A percentile compares a stretch with the other conserved stretches of the same genome.
These are phyloP conservation scores for Plenodomus tracheiphilus DNA, from an alignment of 2,329 filamentous ascomycete genomes.

Conservation along the genomic window DNA sequence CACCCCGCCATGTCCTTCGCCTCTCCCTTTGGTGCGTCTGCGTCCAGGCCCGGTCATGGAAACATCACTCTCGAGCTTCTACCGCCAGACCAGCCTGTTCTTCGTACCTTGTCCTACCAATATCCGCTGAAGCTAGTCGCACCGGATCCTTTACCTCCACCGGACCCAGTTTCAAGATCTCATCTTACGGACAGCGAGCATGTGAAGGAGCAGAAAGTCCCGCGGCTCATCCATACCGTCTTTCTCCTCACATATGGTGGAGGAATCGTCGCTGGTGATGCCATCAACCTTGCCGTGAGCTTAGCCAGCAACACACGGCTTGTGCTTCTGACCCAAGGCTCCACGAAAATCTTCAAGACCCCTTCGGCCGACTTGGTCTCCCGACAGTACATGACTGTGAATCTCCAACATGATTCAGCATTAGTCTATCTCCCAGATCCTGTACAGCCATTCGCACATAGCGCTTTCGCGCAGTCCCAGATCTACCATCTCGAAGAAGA, in stretches of 20 bases:
- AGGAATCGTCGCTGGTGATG: constrained; percentile 85
- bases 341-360: constrained; percentile 95
- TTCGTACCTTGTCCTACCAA: constrained; percentile 80
- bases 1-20: constrained; percentile 35
- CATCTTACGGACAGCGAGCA: background rate
- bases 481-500: constrained; percentile 65
- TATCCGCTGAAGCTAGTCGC: constrained; percentile 95
- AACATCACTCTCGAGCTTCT: constrained; percentile 73
- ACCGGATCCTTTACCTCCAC: constrained; percentile 66
- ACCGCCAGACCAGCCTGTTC: constrained; percentile 70
- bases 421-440: constrained; percentile 80
- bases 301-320: constrained; percentile 69
- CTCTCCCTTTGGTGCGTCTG: constrained; percentile 77
- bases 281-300: constrained; percentile 71
- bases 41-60: constrained; percentile 76
- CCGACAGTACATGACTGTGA: constrained; percentile 54
- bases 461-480: constrained; percentile 83
- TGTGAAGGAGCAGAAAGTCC: constrained; percentile 15
- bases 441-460: constrained; percentile 84
- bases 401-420: constrained; percentile 53
- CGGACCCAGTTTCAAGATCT: constrained; percentile 39
- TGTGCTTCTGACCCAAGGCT: constrained; percentile 66
- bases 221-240: constrained; percentile 68
- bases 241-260: constrained; percentile 95
- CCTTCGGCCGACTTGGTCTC: constrained; percentile 52